Evolutionary conservation across 139 green algal species (phyloP).

Genomic region (Volvox reticuliferus): DNA sequence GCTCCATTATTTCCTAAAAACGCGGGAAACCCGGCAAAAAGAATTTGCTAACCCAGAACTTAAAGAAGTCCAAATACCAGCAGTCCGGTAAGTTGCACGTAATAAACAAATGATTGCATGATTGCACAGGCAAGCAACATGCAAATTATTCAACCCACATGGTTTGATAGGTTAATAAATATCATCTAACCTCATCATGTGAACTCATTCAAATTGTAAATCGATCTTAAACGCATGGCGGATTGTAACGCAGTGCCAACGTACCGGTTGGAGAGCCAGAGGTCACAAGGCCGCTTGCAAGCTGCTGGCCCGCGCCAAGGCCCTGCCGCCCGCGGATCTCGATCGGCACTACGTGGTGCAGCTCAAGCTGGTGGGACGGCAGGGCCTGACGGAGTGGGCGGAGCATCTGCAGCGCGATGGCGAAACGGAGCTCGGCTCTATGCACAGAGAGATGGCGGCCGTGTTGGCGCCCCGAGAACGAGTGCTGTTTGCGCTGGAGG

Average conservation of each 20-base stretch:
- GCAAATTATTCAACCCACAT: too few relatives aligned
- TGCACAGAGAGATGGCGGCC: conserved; percentile 2
- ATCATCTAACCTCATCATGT: too few relatives aligned
- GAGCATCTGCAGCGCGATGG: neutral
- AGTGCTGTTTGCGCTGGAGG: conserved; percentile 31
- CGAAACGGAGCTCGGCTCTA: neutral
- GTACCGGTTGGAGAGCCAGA: neutral
- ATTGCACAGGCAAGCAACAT: too few relatives aligned
- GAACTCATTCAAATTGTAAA: too few relatives aligned
- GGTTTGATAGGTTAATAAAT: too few relatives aligned
- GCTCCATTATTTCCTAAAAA: too few relatives aligned
- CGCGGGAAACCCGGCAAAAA: too few relatives aligned
- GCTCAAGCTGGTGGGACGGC: neutral
- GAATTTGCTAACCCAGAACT: too few relatives aligned
- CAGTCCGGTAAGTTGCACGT: too few relatives aligned
- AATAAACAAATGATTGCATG: too few relatives aligned
- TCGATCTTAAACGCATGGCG: too few relatives aligned
- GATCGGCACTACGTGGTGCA: conserved; percentile 23
- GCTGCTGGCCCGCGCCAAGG: neutral
- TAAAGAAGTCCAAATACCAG: too few relatives aligned
- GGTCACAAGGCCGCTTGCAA: conserved; percentile 37
- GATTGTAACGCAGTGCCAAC: conserved; percentile 5
- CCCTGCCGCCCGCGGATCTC: neutral
- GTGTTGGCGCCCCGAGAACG: conserved; percentile 9
- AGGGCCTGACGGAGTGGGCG: neutral